Conservation (phyloP, 306 rosid species). For the Oemleria cerasiformis region DNA sequence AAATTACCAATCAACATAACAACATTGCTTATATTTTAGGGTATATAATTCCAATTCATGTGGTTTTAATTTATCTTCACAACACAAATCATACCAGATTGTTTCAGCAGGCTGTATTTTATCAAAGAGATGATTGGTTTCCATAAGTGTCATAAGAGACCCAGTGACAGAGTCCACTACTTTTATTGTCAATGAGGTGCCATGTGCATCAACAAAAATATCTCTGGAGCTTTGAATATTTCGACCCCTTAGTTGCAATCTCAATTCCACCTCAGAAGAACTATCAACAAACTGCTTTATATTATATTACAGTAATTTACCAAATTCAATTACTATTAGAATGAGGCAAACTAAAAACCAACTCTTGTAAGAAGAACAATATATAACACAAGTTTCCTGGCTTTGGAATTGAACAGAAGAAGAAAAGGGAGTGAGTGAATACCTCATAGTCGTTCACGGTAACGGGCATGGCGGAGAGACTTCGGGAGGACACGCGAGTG, state of each 20-base stretch:
- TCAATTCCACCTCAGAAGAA: conserved; percentile 81
- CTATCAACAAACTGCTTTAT: conserved; percentile 75
- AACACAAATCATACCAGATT: conserved; percentile 54
- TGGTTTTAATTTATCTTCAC: conserved; percentile 15
- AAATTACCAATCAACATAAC: conserved; percentile 14
- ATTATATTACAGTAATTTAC: background rate
- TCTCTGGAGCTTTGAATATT: conserved; percentile 51
- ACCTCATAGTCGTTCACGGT: conserved; percentile 51
- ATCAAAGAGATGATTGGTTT: conserved; percentile 67
- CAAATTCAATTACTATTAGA: background rate
- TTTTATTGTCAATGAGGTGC: conserved; percentile 53
- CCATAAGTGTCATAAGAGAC: conserved; percentile 58
- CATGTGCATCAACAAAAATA: conserved; percentile 57
- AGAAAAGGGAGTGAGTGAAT: background rate
- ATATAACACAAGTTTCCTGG: background rate
- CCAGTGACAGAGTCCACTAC: conserved; percentile 43
- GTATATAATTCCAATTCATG: background rate
- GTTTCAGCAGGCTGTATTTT: conserved; percentile 86
- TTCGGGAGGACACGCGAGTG: too few species aligned
- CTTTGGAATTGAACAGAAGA: background rate
- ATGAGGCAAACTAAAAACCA: background rate
- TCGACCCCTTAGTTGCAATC: conserved; percentile 44
- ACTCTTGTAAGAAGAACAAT: background rate
- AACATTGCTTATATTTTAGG: background rate
- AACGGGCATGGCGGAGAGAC: too few species aligned